Evolutionary conservation across 2,329 filamentous ascomycete genomes (phyloP).

Genomic region (Fusarium fracticaudum): DNA sequence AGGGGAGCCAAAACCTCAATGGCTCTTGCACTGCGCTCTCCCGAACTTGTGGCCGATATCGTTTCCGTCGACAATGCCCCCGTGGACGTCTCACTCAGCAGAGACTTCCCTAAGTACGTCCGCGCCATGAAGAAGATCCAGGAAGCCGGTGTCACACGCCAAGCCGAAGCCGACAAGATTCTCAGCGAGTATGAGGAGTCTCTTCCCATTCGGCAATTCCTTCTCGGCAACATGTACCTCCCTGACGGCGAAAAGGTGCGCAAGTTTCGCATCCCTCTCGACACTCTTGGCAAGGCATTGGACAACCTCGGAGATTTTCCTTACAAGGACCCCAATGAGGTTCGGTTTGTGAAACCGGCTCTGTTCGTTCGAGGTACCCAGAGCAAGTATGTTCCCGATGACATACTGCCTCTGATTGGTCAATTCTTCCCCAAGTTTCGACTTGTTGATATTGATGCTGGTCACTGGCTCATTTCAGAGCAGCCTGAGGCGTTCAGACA

Average conservation of each 20-base stretch:
- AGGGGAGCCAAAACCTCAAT: slow-evolving; percentile 95
- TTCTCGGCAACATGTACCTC: slow-evolving; percentile 84
- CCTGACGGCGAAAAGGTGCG: slow-evolving; percentile 61
- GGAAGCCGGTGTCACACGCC: slow-evolving; percentile 70
- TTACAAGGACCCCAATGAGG: slow-evolving; percentile 75
- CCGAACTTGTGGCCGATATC: slow-evolving; percentile 73
- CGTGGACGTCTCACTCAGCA: slow-evolving; percentile 78
- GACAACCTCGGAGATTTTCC: slow-evolving; percentile 89
- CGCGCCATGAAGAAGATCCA: slow-evolving; percentile 87
- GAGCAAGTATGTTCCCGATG: slow-evolving; percentile 83
- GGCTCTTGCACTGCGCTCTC: slow-evolving; percentile 79
- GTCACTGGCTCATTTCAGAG: slow-evolving; percentile 92
- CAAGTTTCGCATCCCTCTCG: slow-evolving; percentile 83
- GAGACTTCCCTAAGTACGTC: slow-evolving; percentile 82
- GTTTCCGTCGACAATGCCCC: slow-evolving; percentile 94
- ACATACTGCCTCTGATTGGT: slow-evolving; percentile 80
- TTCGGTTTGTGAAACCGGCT: slow-evolving; percentile 78
- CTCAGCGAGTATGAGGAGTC: slow-evolving; percentile 77
- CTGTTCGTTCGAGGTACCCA: slow-evolving; percentile 82
- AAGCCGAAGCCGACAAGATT: slow-evolving; percentile 83
- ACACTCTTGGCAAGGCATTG: slow-evolving; percentile 72
- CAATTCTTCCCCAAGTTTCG: slow-evolving; percentile 84
- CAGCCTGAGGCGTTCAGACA: slow-evolving; percentile 80
- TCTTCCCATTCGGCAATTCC: slow-evolving; percentile 85
- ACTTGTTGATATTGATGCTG: slow-evolving; percentile 77